These are phyloP conservation scores for Plenodomus biglobosus DNA, from an alignment of 2,329 filamentous ascomycete genomes.

Conservation along the genomic window DNA sequence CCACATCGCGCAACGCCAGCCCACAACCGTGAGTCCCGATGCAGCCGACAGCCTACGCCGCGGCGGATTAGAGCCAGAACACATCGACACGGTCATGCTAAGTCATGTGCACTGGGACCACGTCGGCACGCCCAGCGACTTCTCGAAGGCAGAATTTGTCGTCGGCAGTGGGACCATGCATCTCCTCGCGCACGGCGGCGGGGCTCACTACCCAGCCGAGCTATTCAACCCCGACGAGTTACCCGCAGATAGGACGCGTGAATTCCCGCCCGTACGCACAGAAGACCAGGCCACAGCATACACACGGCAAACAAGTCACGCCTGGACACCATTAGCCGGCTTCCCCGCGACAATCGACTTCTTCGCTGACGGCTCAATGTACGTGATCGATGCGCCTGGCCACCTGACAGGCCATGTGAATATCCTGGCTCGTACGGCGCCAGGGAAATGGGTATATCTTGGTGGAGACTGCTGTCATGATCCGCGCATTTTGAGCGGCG, in stretches of 20 bases:
- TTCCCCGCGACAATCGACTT: constrained; percentile 53
- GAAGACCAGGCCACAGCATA: constrained; percentile 26
- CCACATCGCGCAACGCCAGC: constrained; percentile 51
- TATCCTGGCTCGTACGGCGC: constrained; percentile 47
- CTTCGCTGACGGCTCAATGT: constrained; percentile 51
- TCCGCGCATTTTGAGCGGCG: constrained; percentile 52
- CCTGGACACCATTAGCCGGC: constrained; percentile 49
- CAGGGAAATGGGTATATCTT: constrained; percentile 51
- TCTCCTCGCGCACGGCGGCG: constrained; percentile 30
- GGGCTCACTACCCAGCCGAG: constrained; percentile 46
- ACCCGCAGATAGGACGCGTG: constrained; percentile 45
- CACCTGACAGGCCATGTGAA: constrained; percentile 58
- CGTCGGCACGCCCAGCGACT: constrained; percentile 58
- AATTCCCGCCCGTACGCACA: constrained; percentile 43
- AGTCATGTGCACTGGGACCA: constrained; percentile 63
- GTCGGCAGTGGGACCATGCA: constrained; percentile 48
- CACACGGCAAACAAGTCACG: constrained; percentile 13
- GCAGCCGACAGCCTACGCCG: constrained; percentile 43
- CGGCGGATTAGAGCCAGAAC: constrained; percentile 42
- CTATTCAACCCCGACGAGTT: constrained; percentile 50
- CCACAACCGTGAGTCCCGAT: constrained; percentile 50
- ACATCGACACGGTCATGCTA: constrained; percentile 50
- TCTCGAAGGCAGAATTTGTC: constrained; percentile 51
- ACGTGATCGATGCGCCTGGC: constrained; percentile 54
- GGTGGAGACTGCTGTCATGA: constrained; percentile 60